Conservation (phyloP, 345 rosid genomes). For the Corchorus capsularis region DNA sequence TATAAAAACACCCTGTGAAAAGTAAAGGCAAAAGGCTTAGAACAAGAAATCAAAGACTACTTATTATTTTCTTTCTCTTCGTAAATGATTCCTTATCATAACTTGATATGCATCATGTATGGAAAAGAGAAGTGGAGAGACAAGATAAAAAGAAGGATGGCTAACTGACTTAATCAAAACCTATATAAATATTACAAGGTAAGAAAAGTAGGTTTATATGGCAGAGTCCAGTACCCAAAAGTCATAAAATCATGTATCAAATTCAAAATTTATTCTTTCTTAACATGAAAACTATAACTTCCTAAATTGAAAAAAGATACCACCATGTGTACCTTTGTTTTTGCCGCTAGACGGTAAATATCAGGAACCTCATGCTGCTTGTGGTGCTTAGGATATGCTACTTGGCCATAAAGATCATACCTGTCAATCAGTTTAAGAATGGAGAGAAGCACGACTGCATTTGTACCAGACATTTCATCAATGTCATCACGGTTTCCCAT, state of each 20-base stretch:
- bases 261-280: not conserved
- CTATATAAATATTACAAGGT: not conserved
- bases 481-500: slow-evolving; percentile 84
- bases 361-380: slow-evolving; percentile 79
- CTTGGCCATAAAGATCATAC: slow-evolving; percentile 80
- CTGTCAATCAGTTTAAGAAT: slow-evolving; percentile 74
- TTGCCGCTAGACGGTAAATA: slow-evolving; percentile 76
- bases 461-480: slow-evolving; percentile 73
- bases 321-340: slow-evolving; percentile 56
- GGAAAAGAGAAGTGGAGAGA: not conserved
- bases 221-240: slow-evolving; percentile 1
- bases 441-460: slow-evolving; percentile 66
- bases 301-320: not conserved
- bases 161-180: not conserved
- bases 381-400: slow-evolving; percentile 85
- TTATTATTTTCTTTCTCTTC: not conserved
- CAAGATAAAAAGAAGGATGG: not conserved
- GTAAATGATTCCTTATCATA: slow-evolving; percentile 3
- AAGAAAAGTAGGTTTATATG: not conserved
- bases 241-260: not conserved
- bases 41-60: not conserved
- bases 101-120: not conserved
- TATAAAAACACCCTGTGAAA: slow-evolving; percentile 78
- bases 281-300: not conserved
- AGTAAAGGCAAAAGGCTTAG: not conserved